Evolutionary conservation across 129 eudicot genomes (phyloP).

Genomic region (Chrysanthemum makinoi): DNA sequence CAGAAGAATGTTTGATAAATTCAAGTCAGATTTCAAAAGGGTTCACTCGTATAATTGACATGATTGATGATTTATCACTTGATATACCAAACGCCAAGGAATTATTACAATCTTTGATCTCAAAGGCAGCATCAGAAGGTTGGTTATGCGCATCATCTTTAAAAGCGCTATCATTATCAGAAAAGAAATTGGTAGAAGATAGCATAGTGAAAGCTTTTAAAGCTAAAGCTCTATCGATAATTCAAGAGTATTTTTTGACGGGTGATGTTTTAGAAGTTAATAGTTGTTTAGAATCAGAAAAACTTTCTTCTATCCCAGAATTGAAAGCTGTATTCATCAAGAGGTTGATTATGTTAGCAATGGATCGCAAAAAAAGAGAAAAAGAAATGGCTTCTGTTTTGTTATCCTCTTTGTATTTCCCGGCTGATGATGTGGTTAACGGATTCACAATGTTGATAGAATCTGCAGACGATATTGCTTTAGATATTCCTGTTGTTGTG

Average conservation of each 20-base stretch:
- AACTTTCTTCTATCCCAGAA: slow-evolving; percentile 44
- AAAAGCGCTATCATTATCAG: slow-evolving; percentile 43
- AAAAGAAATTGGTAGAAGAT: slow-evolving; percentile 50
- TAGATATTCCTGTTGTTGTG: slow-evolving; percentile 75
- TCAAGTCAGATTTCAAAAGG: slow-evolving; percentile 93
- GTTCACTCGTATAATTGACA: slow-evolving; percentile 64
- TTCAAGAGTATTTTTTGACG: slow-evolving; percentile 74
- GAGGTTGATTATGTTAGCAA: slow-evolving; percentile 69
- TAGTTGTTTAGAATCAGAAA: slow-evolving; percentile 60
- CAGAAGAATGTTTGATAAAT: slow-evolving; percentile 74
- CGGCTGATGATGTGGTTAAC: slow-evolving; percentile 73
- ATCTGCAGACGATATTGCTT: slow-evolving; percentile 83
- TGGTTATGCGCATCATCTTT: slow-evolving; percentile 87
- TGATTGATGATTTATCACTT: slow-evolving; percentile 74
- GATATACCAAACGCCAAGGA: slow-evolving; percentile 88
- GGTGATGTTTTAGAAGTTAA: slow-evolving; percentile 72
- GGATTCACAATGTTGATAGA: slow-evolving; percentile 81
- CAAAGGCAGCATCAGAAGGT: slow-evolving; percentile 91
- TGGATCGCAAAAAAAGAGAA: slow-evolving; percentile 90
- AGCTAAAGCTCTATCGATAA: slow-evolving; percentile 65
- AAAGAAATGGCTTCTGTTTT: slow-evolving; percentile 94
- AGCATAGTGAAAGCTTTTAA: slow-evolving; percentile 55
- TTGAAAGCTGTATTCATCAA: slow-evolving; percentile 75
- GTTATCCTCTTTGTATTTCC: slow-evolving; percentile 71
- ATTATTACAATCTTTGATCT: slow-evolving; percentile 63